phyloP scores from a whole-genome alignment of 2,329 filamentous ascomycete genomes.

The Phyllosticta citrichinensis region DNA sequence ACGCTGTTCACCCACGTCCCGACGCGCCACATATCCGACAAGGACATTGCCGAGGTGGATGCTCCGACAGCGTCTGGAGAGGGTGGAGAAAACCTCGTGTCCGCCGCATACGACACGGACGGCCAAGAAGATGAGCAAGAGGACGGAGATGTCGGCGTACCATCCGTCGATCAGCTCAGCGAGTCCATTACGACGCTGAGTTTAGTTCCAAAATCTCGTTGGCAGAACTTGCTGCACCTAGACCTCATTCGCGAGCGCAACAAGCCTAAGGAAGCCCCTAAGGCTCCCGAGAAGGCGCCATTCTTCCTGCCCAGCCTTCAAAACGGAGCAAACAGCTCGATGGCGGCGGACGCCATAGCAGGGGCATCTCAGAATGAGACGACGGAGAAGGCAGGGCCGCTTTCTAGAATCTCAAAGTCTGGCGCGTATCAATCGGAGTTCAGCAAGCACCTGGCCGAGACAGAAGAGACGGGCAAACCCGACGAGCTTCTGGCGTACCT shows the following conservation, averaged over 20 bases:
- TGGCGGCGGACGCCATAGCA: conserved; percentile 10
- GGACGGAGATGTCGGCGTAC: conserved; percentile 34
- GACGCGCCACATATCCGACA: conserved; percentile 72
- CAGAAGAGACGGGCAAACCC: conserved; percentile 49
- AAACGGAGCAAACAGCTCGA: conserved; percentile 15
- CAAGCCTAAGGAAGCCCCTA: conserved; percentile 84
- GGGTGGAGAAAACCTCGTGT: conserved; percentile 63
- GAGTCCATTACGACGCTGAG: conserved; percentile 78
- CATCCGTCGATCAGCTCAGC: conserved; percentile 65
- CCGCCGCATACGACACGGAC: conserved; percentile 60
- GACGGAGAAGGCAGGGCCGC: conserved; percentile 13
- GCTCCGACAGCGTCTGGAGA: conserved; percentile 75
- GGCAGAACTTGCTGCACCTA: conserved; percentile 89
- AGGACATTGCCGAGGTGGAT: conserved; percentile 55
- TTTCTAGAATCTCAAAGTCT: conserved; percentile 26
- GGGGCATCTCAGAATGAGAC: conserved; percentile 17
- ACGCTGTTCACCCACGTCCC: conserved; percentile 82
- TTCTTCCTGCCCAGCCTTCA: conserved; percentile 78
- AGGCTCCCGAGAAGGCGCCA: conserved; percentile 84
- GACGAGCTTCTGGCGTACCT: conserved; percentile 65
- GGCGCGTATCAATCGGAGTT: conserved; percentile 29
- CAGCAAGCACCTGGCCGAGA: conserved; percentile 37
- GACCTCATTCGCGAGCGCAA: conserved; percentile 87
- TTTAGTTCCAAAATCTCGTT: conserved; percentile 78
- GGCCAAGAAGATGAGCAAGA: conserved; percentile 38